Evolutionary conservation across 805 yeast genomes (phyloP).

Genomic region (Lipomyces mesembrius): DNA sequence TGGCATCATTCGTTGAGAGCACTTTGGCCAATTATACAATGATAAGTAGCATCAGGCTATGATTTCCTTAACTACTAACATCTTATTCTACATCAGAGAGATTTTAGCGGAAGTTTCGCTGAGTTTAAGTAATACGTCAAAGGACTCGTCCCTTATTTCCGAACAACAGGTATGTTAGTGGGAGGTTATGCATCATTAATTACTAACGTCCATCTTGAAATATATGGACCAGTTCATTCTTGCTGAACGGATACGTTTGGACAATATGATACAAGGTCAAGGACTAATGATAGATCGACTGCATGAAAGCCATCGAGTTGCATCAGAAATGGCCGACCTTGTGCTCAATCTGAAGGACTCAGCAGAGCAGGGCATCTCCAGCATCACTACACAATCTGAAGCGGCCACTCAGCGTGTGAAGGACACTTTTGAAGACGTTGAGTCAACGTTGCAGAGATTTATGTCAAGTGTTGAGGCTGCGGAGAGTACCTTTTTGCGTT

Average conservation of each 20-base stretch:
- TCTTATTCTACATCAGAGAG: not conserved
- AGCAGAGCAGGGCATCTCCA: not conserved
- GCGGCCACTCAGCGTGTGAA: not conserved
- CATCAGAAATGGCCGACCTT: conserved; percentile 2
- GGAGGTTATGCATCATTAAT: not conserved
- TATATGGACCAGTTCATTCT: not conserved
- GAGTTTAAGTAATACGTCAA: not conserved
- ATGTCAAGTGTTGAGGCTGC: not conserved
- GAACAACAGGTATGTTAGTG: not conserved
- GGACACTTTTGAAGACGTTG: conserved; percentile 5
- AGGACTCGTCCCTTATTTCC: not conserved
- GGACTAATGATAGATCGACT: not conserved
- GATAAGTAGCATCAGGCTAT: conserved; percentile 2
- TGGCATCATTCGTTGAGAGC: conserved; percentile 1
- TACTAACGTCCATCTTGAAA: not conserved
- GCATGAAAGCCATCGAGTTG: conserved; percentile 1
- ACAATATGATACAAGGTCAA: conserved; percentile 3
- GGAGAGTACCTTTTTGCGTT: conserved; percentile 3
- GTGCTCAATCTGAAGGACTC: not conserved
- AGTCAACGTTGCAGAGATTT: not conserved
- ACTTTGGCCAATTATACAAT: not conserved
- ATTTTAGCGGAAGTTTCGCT: not conserved
- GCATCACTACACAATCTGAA: conserved; percentile 5
- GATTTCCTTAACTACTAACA: not conserved
- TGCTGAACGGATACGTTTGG: not conserved